Evolutionary conservation across 345 rosid genomes (phyloP).

Genomic region (Durio zibethinus): DNA sequence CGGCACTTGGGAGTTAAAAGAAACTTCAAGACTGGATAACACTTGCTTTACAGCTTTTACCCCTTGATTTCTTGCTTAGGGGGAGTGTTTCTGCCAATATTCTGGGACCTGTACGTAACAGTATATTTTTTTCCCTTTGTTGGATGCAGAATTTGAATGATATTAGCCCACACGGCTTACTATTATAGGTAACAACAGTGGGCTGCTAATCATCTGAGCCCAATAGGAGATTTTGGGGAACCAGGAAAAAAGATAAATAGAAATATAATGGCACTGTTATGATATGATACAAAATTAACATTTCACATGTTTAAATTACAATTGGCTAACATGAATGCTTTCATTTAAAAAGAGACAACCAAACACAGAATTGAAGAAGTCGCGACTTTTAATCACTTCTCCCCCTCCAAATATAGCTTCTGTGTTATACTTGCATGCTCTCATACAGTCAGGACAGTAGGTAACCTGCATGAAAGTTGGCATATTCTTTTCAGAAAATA

Average conservation of each 20-base stretch:
- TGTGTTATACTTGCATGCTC: slow-evolving; percentile 83
- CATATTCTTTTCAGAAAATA: background rate
- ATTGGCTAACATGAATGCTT: slow-evolving; percentile 46
- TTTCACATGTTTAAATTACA: slow-evolving; percentile 28
- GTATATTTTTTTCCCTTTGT: background rate
- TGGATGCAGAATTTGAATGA: background rate
- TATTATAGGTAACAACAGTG: too few relatives aligned
- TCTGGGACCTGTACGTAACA: background rate
- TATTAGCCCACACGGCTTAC: too few relatives aligned
- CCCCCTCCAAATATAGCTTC: slow-evolving; percentile 43
- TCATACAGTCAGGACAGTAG: slow-evolving; percentile 87
- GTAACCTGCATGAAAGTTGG: slow-evolving; percentile 54
- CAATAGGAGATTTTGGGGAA: background rate
- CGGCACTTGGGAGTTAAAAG: background rate
- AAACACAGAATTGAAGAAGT: slow-evolving; percentile 70
- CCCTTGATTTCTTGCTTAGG: background rate
- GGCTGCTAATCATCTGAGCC: background rate
- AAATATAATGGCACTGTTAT: background rate
- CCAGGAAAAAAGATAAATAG: background rate
- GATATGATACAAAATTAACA: background rate
- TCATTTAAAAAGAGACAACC: slow-evolving; percentile 84
- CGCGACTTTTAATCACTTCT: slow-evolving; percentile 42
- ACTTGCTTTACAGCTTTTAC: background rate
- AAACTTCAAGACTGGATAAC: background rate
- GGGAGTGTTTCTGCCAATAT: background rate